Conservation (phyloP, 352 stramenopile species). For the Bremia lactucae region DNA sequence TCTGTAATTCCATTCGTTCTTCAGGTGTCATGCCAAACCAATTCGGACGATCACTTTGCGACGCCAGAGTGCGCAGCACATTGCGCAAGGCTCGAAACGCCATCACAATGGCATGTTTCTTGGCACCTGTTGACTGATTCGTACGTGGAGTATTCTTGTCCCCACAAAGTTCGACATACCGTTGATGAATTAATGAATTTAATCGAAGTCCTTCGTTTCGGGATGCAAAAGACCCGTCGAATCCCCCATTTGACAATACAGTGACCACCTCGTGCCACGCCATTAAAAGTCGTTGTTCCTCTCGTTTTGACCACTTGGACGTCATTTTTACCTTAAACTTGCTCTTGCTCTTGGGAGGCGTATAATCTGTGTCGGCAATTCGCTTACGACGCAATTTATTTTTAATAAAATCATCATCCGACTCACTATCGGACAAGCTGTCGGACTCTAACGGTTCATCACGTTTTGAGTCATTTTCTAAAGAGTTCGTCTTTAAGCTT, state of each 20-base stretch:
- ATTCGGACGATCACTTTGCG: slow-evolving; percentile 20
- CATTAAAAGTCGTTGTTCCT: slow-evolving; percentile 18
- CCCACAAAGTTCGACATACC: slow-evolving; percentile 21
- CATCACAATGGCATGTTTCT: slow-evolving; percentile 25
- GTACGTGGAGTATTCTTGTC: slow-evolving; percentile 10
- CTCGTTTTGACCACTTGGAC: slow-evolving; percentile 19
- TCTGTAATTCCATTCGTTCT: slow-evolving; percentile 24
- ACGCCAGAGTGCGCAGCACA: slow-evolving; percentile 21
- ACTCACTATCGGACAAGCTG: slow-evolving; percentile 1
- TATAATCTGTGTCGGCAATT: slow-evolving; percentile 10
- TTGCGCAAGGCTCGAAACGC: slow-evolving; percentile 21
- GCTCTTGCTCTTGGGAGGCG: slow-evolving; percentile 17
- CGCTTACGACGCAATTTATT: slow-evolving; percentile 3
- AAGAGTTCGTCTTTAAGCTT: background rate
- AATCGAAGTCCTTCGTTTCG: slow-evolving; percentile 18
- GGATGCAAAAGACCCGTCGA: slow-evolving; percentile 14
- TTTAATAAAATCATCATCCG: background rate
- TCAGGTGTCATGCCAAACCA: slow-evolving; percentile 30
- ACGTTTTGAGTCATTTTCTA: background rate
- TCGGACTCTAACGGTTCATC: slow-evolving; percentile 6
- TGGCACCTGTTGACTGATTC: slow-evolving; percentile 22
- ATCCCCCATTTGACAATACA: slow-evolving; percentile 10
- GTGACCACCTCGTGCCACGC: slow-evolving; percentile 28
- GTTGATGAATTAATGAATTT: slow-evolving; percentile 27
- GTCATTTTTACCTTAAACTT: slow-evolving; percentile 13